phyloP scores from a whole-genome alignment of 345 rosid genomes.

The Eucalyptus victrix region DNA sequence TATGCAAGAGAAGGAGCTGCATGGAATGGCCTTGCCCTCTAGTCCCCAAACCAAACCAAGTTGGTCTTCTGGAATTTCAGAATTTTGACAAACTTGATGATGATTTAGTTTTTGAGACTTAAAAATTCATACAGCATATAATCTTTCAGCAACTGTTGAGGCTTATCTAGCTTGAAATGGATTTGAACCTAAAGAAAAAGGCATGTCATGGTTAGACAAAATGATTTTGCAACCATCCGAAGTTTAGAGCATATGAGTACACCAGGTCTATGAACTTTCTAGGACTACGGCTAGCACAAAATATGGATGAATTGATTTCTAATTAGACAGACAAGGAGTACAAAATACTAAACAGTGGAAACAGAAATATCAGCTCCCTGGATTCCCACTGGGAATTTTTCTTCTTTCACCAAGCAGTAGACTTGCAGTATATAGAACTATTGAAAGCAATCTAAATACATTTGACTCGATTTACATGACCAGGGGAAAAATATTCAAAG shows the following conservation, averaged over 20 bases:
- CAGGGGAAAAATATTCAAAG: not conserved
- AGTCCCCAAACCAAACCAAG: not conserved
- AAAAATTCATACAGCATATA: not conserved
- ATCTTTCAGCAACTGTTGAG: not conserved
- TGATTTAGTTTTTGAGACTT: not conserved
- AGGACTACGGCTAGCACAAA: not conserved
- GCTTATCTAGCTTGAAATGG: not conserved
- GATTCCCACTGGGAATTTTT: not conserved
- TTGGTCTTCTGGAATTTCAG: not conserved
- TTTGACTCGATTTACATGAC: not conserved
- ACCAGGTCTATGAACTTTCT: not conserved
- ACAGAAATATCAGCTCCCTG: not conserved
- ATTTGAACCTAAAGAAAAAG: not conserved
- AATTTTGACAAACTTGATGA: not conserved
- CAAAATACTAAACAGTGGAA: not conserved
- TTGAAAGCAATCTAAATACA: not conserved
- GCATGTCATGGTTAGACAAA: not conserved
- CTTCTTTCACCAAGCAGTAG: not conserved
- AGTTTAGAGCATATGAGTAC: not conserved
- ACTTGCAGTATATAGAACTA: not conserved
- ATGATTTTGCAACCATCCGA: not conserved
- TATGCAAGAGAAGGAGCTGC: not conserved
- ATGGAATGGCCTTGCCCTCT: not conserved
- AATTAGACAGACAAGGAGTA: not conserved
- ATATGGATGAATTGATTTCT: not conserved